phyloP scores from a whole-genome alignment of 2,329 filamentous ascomycete genomes.

The Pseudovirgaria hyperparasitica region DNA sequence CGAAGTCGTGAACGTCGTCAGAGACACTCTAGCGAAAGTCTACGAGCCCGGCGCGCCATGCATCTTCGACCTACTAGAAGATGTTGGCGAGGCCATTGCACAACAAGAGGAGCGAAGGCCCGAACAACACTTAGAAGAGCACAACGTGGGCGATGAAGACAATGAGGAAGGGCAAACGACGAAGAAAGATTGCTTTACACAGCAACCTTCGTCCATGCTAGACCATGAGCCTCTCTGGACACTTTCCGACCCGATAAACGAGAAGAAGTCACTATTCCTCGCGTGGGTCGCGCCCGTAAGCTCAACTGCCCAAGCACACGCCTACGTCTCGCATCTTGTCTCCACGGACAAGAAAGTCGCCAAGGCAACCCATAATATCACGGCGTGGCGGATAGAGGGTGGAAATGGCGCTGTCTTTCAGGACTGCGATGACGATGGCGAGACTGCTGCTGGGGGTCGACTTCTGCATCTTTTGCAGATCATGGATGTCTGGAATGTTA shows the following conservation, averaged over 20 bases:
- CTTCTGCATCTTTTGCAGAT: conserved; percentile 84
- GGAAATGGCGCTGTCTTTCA: conserved; percentile 50
- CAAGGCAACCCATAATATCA: conserved; percentile 90
- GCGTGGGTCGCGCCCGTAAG: conserved; percentile 61
- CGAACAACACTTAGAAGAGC: conserved; percentile 4
- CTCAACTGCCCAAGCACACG: conserved; percentile 57
- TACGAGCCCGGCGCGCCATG: conserved; percentile 69
- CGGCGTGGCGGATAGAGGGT: conserved; percentile 73
- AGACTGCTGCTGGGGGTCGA: conserved; percentile 78
- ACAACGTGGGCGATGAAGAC: conserved; percentile 2
- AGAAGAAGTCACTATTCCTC: conserved; percentile 81
- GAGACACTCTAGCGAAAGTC: conserved; percentile 51
- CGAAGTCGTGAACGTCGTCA: conserved; percentile 55
- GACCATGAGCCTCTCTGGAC: conserved; percentile 51
- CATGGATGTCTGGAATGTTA: conserved; percentile 85
- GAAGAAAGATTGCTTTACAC: no score
- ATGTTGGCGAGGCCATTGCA: conserved; percentile 34
- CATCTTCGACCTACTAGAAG: conserved; percentile 81
- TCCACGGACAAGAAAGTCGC: conserved; percentile 73
- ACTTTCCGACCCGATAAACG: conserved; percentile 58
- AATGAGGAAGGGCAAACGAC: conserved; percentile 1
- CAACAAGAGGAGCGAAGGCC: conserved; percentile 31
- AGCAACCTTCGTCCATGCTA: conserved; percentile 9
- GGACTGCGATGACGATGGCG: conserved; percentile 93
- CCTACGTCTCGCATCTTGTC: conserved; percentile 62